Evolutionary conservation across 2,329 filamentous ascomycete genomes (phyloP).

Genomic region (Orbilia javanica): DNA sequence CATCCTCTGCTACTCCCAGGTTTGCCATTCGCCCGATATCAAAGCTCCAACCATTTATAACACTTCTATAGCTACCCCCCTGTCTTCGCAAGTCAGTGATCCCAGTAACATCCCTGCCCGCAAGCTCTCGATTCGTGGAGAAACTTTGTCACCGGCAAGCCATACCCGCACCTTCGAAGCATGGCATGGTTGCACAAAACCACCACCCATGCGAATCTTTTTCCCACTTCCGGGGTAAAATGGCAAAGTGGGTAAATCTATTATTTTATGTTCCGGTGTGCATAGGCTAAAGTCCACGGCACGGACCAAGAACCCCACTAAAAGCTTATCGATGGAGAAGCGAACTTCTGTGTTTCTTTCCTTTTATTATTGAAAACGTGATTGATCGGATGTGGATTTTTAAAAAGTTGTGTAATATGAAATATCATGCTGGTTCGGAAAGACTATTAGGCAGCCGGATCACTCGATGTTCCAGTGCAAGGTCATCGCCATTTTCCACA

Average conservation of each 20-base stretch:
- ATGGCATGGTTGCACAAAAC: constrained; percentile 10
- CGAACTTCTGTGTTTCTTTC: not conserved
- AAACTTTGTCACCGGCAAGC: constrained; percentile 28
- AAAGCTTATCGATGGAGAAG: constrained; percentile 21
- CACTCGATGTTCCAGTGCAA: not conserved
- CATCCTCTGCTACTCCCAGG: not conserved
- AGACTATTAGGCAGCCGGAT: constrained; percentile 11
- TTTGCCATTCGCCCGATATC: constrained; percentile 10
- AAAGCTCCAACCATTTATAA: not conserved
- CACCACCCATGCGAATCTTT: too few relatives aligned
- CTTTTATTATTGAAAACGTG: not conserved
- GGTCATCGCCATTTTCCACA: not conserved
- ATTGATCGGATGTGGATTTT: not conserved
- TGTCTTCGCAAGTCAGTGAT: not conserved
- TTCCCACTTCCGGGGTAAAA: constrained; percentile 33
- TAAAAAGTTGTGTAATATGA: not conserved
- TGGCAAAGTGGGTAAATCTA: constrained; percentile 51
- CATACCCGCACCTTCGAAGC: constrained; percentile 31
- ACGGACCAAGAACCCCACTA: constrained; percentile 13
- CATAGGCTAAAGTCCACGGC: constrained; percentile 43
- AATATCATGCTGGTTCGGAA: not conserved
- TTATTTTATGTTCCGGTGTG: constrained; percentile 14
- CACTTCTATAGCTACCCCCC: not conserved
- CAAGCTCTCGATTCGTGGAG: constrained; percentile 12
- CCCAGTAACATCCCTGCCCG: not conserved